Percentiles rank a stretch among this genome's conserved stretches.
Evolutionary conservation across 257 asterid genomes (phyloP).

Genomic region (Oldenlandia corymbosa): DNA sequence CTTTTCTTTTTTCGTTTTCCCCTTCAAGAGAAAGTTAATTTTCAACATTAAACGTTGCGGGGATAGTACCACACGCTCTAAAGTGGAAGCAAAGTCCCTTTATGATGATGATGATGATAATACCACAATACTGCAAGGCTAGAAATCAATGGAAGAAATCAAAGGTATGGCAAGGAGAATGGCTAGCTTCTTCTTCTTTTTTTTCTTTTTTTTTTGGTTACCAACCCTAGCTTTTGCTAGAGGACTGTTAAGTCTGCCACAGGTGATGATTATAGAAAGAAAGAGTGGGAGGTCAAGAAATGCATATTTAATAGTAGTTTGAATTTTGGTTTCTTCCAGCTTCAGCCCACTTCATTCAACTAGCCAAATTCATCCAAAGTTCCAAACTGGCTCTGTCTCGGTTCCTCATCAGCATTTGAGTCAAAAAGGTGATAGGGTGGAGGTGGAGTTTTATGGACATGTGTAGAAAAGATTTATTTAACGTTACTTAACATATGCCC

Average conservation of each 20-base stretch:
- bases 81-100: slow-evolving; percentile 10
- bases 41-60: no score
- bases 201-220: no score
- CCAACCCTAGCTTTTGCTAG: background rate
- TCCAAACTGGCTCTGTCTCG: no score
- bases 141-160: no score
- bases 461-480: no score
- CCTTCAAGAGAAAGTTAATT: no score
- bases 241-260: slow-evolving; percentile 13
- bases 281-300: background rate
- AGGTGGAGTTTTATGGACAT: no score
- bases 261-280: slow-evolving; percentile 1
- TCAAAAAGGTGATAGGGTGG: no score
- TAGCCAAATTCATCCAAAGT: background rate
- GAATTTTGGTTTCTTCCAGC: background rate
- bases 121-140: no score
- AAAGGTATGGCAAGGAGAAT: background rate
- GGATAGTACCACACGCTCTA: background rate
- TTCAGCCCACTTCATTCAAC: background rate
- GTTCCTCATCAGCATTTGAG: no score
- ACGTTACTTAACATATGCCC: no score
- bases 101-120: background rate
- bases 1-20: no score
- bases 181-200: background rate
- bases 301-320: background rate